Conservation (phyloP, 345 rosid species). For the Arabidopsis thaliana region TAIR10.1 NC_003075.7:15129501-15130000, state of each 20-base stretch:
- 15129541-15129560: slow-evolving; percentile 49
- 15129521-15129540: slow-evolving; percentile 51
- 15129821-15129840: slow-evolving; percentile 12
- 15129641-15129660: slow-evolving; percentile 65
- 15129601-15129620: slow-evolving; percentile 52
- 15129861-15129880: slow-evolving; percentile 34
- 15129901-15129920: neutral
- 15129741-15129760: slow-evolving; percentile 20
- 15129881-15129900: neutral
- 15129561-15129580: slow-evolving; percentile 50
- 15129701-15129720: neutral
- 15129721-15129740: slow-evolving; percentile 10
- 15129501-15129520: slow-evolving; percentile 46
- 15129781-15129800: neutral
- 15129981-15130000: neutral
- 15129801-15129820: slow-evolving; percentile 29
- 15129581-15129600: slow-evolving; percentile 59
- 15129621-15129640: slow-evolving; percentile 55
- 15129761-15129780: neutral
- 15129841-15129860: slow-evolving; percentile 36
- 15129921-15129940: neutral
- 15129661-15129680: slow-evolving; percentile 49
- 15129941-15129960: neutral
- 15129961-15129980: neutral
- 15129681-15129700: slow-evolving; percentile 13